Evolutionary conservation across 768 basidiomycete species (phyloP), one percentile per base, ranked within the genome.

Genomic region (Tylopilus sp.): DNA sequence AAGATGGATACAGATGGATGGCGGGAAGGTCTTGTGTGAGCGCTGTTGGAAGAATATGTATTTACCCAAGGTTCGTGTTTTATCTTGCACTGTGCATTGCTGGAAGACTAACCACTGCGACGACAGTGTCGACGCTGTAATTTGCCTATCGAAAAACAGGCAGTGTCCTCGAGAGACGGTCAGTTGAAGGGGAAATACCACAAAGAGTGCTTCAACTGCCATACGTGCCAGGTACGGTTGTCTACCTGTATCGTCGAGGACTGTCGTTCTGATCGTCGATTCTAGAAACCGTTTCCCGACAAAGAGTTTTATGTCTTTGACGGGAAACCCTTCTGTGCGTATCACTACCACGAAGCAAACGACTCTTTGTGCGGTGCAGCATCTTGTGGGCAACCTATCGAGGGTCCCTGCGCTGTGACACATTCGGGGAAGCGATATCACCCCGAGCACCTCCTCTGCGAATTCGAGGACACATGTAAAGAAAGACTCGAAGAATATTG

Each of bases 121-220:
- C 26, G 48, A 50, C 58, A 92, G 89, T 97, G 94, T 64, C 89
- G 93, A 30, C 79, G 93, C 40, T 98, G 94, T 67, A 82, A 81
- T 61, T 64, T 85, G 20, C 85, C 91, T 0, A 97, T 98, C 40
- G 94, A 97, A 73, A 91, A 83, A 53, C 86, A 87, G 58, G 94
- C 93, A 20, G 89, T 98, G 20, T 93, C 89, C 20, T 90, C 88
- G 6, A 82, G 87, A 12, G 94, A 98, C 63, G 94, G 94, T 2
- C 94, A 95, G 69, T 76, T 98, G 42, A 95, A 95, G 69, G 94
- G 94, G 53, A 98, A 98, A 68, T 95, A 95, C 69, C 94, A 95
- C 64, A 81, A 82, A 52, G 83, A 85, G 35, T 98, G 94, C 71
- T 98, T 98, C 66, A 91, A 85, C 59, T 98, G 94, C 70, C 76